Conservation (phyloP, 805 yeast species). For the Ogataea pignaliae region DNA sequence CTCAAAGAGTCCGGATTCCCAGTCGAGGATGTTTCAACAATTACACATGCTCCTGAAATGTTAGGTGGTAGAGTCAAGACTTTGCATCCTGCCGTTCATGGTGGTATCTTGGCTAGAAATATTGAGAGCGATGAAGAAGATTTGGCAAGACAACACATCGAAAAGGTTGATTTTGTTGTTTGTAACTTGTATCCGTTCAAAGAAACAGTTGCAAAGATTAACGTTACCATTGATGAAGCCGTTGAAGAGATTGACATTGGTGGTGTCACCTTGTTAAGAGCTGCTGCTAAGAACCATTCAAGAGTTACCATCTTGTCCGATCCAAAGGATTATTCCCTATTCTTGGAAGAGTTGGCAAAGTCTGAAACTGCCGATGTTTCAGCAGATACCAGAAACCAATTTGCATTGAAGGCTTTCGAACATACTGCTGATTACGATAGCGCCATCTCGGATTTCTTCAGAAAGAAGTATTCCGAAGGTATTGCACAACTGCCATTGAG, state of each 20-base stretch:
- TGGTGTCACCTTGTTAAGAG: slow-evolving; percentile 94
- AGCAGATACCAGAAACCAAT: slow-evolving; percentile 66
- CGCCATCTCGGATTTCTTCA: slow-evolving; percentile 93
- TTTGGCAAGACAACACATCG: slow-evolving; percentile 82
- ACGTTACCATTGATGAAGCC: slow-evolving; percentile 94
- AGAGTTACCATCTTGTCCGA: slow-evolving; percentile 95
- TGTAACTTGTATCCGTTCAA: slow-evolving; percentile 98
- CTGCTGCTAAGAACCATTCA: slow-evolving; percentile 97
- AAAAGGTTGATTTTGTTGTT: slow-evolving; percentile 93
- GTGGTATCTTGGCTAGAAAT: slow-evolving; percentile 93
- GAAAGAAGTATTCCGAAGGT: slow-evolving; percentile 93
- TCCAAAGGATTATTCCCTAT: slow-evolving; percentile 87
- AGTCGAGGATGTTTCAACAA: slow-evolving; percentile 90
- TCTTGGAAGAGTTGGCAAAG: slow-evolving; percentile 69
- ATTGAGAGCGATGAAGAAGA: slow-evolving; percentile 88
- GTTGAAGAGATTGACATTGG: slow-evolving; percentile 99
- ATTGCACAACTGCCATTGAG: slow-evolving; percentile 87
- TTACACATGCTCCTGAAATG: slow-evolving; percentile 99
- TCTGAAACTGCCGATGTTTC: slow-evolving; percentile 61
- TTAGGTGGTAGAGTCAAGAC: slow-evolving; percentile 98
- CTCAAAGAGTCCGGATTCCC: slow-evolving; percentile 97
- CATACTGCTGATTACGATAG: slow-evolving; percentile 97
- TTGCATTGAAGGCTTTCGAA: slow-evolving; percentile 96
- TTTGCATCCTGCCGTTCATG: slow-evolving; percentile 97
- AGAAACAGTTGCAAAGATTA: slow-evolving; percentile 92